These are phyloP conservation scores for Trichomonas tenax DNA, from an alignment of 208 protist genomes.

Conservation along the genomic window DNA sequence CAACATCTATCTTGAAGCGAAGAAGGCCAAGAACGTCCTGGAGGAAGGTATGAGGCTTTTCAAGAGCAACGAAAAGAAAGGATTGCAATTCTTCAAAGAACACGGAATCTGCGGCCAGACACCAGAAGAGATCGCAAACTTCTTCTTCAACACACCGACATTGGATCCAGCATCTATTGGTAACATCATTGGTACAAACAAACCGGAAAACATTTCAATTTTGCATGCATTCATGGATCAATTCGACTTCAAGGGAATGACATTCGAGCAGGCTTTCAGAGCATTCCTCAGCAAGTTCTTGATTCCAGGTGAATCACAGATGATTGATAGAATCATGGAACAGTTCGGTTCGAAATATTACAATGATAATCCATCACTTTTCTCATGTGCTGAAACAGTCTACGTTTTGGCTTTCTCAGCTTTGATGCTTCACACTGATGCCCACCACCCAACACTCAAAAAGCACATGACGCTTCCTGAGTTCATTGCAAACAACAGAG, in stretches of 20 bases:
- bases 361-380: constrained; percentile 25
- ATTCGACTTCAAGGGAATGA: background rate
- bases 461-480: constrained; percentile 40
- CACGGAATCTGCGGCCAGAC: background rate
- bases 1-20: background rate
- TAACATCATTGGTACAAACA: background rate
- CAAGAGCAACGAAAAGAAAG: background rate
- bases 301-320: constrained; percentile 48
- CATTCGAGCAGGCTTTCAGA: constrained; percentile 25
- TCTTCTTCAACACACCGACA: background rate
- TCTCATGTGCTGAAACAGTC: constrained; percentile 34
- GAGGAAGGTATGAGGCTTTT: background rate
- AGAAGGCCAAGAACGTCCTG: background rate
- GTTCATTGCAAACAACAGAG: constrained; percentile 37
- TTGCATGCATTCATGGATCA: background rate
- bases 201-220: background rate
- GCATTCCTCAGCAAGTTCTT: constrained; percentile 29
- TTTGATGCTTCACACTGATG: constrained; percentile 49
- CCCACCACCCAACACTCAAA: constrained; percentile 33
- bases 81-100: background rate
- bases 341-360: constrained; percentile 37
- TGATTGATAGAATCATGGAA: constrained; percentile 48
- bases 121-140: background rate
- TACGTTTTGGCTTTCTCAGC: constrained; percentile 44
- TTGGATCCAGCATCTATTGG: background rate